Evolutionary conservation across 2,329 filamentous ascomycete genomes (phyloP).

Genomic region (Acrocalymma vagum): DNA sequence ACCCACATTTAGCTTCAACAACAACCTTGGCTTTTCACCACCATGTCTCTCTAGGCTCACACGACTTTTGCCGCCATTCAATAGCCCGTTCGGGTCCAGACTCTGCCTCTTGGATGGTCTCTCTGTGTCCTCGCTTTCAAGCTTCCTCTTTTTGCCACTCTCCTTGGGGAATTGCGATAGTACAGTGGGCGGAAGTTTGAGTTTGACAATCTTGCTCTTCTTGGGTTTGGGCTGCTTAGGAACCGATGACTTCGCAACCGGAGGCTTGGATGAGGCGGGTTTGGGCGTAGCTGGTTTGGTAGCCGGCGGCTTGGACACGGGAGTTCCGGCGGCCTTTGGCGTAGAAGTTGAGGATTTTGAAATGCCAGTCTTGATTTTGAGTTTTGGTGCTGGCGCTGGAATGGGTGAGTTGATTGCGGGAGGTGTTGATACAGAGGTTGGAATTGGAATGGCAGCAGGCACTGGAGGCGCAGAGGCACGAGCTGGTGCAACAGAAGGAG

Average conservation of each 20-base stretch:
- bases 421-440: slow-evolving; percentile 24
- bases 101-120: slow-evolving; percentile 38
- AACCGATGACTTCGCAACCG: slow-evolving; percentile 8
- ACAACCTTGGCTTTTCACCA: slow-evolving; percentile 21
- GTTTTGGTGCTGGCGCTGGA: slow-evolving; percentile 31
- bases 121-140: slow-evolving; percentile 22
- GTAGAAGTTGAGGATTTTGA: slow-evolving; percentile 3
- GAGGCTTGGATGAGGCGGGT: slow-evolving; percentile 11
- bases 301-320: slow-evolving; percentile 18
- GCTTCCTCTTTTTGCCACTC: slow-evolving; percentile 31
- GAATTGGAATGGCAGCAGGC: slow-evolving; percentile 23
- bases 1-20: slow-evolving; percentile 30
- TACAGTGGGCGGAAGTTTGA: slow-evolving; percentile 25
- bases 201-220: slow-evolving; percentile 36
- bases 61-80: slow-evolving; percentile 19
- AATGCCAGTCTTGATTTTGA: slow-evolving; percentile 37
- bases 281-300: slow-evolving; percentile 18
- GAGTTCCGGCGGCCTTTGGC: slow-evolving; percentile 18
- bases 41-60: slow-evolving; percentile 27
- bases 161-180: slow-evolving; percentile 20
- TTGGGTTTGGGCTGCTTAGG: slow-evolving; percentile 23
- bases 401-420: slow-evolving; percentile 34
- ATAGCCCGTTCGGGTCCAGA: slow-evolving; percentile 23
- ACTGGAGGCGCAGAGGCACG: slow-evolving; percentile 13
- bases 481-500: slow-evolving; percentile 11